Percentiles rank a stretch among this genome's conserved stretches.
These are phyloP conservation scores for Acanthamoeba triangularis DNA, from an alignment of 208 protist species.

Conservation along the genomic window DNA sequence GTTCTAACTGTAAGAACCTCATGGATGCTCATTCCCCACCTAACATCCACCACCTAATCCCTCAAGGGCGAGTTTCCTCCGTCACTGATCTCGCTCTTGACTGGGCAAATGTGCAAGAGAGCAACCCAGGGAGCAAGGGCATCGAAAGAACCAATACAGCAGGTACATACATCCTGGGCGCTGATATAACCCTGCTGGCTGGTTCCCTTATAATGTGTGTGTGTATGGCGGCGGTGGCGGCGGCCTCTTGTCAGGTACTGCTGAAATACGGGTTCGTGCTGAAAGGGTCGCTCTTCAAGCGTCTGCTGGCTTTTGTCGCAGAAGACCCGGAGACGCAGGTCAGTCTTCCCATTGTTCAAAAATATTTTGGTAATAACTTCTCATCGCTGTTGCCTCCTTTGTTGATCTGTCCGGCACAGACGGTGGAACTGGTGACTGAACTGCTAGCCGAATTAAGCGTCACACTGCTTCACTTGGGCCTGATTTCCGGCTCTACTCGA, in stretches of 20 bases:
- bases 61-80: not conserved
- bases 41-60: not conserved
- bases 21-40: not conserved
- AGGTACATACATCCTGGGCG: not conserved
- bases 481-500: not conserved
- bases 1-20: not conserved
- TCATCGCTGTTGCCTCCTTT: not conserved
- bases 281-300: not conserved
- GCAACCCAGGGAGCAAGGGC: not conserved
- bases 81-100: not conserved
- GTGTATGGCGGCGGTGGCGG: too few species aligned
- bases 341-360: not conserved
- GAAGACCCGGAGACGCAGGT: not conserved
- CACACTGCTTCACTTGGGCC: not conserved
- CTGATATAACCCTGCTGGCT: not conserved
- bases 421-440: not conserved
- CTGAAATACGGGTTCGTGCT: not conserved
- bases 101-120: not conserved
- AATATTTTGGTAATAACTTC: not conserved
- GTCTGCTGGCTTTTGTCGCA: not conserved
- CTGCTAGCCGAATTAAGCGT: conserved; percentile 10
- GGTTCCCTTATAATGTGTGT: not conserved
- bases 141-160: not conserved
- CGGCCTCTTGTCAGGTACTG: not conserved
- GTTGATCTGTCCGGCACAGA: not conserved